Percentiles rank a stretch among this genome's conserved stretches.
phyloP scores from a whole-genome alignment of 2,329 filamentous ascomycete genomes.

The Ophiosphaerella korrae region DNA sequence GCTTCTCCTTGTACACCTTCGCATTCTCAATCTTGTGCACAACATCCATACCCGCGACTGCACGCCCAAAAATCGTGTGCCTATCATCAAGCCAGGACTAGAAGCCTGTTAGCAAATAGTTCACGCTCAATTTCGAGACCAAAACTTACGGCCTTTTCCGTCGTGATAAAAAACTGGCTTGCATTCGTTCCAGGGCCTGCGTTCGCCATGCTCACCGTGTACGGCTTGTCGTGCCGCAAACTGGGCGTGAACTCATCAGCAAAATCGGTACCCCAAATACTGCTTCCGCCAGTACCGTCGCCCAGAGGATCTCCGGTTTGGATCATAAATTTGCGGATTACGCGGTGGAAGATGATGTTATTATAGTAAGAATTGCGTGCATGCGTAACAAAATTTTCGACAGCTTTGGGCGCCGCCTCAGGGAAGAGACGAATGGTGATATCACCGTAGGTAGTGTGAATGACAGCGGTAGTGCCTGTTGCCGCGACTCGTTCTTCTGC shows the following conservation, averaged over 20 bases:
- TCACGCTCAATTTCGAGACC: background rate
- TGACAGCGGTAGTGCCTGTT: constrained; percentile 76
- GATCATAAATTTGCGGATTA: constrained; percentile 99
- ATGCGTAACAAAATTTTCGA: constrained; percentile 97
- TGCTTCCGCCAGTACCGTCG: constrained; percentile 87
- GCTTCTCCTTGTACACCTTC: constrained; percentile 87
- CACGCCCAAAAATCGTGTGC: constrained; percentile 93
- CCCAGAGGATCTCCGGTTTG: constrained; percentile 84
- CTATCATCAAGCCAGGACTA: constrained; percentile 92
- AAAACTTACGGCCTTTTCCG: constrained; percentile 80
- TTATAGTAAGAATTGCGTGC: constrained; percentile 93
- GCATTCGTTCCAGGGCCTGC: constrained; percentile 94
- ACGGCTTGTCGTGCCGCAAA: constrained; percentile 92
- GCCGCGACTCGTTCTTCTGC: constrained; percentile 63
- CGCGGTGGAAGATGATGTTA: constrained; percentile 93
- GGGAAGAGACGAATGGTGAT: constrained; percentile 93
- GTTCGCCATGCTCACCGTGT: constrained; percentile 97
- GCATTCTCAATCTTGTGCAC: constrained; percentile 94
- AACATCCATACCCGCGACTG: constrained; percentile 88
- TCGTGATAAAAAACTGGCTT: constrained; percentile 98
- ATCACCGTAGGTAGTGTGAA: constrained; percentile 94
- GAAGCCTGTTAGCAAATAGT: constrained; percentile 27
- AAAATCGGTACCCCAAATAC: constrained; percentile 91
- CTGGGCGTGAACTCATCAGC: constrained; percentile 85
- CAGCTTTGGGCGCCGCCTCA: constrained; percentile 87